Evolutionary conservation across 2,329 filamentous ascomycete genomes (phyloP).

Genomic region (Aschersonia sp.): DNA sequence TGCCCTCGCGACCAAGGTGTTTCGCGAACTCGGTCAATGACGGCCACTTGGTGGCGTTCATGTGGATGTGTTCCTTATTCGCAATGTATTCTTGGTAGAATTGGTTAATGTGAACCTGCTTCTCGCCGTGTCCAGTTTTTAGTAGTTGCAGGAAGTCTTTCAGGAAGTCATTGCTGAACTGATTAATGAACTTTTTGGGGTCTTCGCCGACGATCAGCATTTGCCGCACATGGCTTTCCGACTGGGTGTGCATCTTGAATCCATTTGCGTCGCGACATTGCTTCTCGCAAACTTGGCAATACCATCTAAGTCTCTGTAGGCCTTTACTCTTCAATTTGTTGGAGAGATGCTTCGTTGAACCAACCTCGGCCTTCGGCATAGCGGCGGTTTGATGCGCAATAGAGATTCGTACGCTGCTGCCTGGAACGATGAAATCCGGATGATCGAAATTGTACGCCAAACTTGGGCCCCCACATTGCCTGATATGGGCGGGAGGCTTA

Average conservation of each 20-base stretch:
- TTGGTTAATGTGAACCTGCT: constrained; percentile 74
- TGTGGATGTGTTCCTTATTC: constrained; percentile 68
- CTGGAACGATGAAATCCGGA: no score
- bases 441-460: no score
- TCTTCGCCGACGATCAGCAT: constrained; percentile 82
- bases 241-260: constrained; percentile 78
- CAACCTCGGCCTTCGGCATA: constrained; percentile 89
- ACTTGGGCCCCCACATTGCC: no score
- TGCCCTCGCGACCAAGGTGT: constrained; percentile 68
- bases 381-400: constrained; percentile 13
- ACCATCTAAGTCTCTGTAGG: constrained; percentile 74
- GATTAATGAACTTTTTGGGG: constrained; percentile 67
- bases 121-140: constrained; percentile 77
- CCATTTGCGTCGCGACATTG: constrained; percentile 67
- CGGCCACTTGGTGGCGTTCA: constrained; percentile 87
- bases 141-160: constrained; percentile 67
- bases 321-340: constrained; percentile 83
- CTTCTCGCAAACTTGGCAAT: constrained; percentile 67
- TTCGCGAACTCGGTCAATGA: constrained; percentile 85
- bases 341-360: constrained; percentile 76
- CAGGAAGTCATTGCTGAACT: constrained; percentile 71
- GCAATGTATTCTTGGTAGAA: constrained; percentile 93
- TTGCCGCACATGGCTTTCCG: constrained; percentile 76
- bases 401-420: not conserved
- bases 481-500: no score